phyloP scores from a whole-genome alignment of 208 protist species.

The Leishmania amazonensis region DNA sequence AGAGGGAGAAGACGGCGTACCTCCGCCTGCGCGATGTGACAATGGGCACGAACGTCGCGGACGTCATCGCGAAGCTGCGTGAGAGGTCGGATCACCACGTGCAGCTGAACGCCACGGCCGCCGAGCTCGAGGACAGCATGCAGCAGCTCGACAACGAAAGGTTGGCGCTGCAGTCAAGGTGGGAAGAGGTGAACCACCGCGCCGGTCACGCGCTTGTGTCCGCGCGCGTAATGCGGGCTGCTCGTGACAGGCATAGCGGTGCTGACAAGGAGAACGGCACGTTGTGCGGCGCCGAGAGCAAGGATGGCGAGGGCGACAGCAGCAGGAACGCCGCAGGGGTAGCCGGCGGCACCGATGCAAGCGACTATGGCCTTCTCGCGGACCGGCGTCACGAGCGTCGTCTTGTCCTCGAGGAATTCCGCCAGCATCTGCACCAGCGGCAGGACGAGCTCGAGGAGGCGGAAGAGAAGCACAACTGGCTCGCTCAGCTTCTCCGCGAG shows the following conservation, averaged over 20 bases:
- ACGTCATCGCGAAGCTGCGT: slow-evolving; percentile 90
- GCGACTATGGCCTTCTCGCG: slow-evolving; percentile 61
- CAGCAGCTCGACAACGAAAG: slow-evolving; percentile 58
- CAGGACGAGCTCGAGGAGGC: slow-evolving; percentile 61
- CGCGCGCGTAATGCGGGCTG: slow-evolving; percentile 35
- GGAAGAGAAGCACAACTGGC: slow-evolving; percentile 59
- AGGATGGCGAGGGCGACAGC: slow-evolving; percentile 12
- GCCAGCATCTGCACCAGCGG: slow-evolving; percentile 78
- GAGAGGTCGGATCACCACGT: slow-evolving; percentile 84
- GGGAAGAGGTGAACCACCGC: slow-evolving; percentile 81
- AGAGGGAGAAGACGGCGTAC: slow-evolving; percentile 87
- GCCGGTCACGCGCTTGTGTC: slow-evolving; percentile 50
- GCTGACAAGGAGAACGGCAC: neutral
- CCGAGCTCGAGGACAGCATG: slow-evolving; percentile 70
- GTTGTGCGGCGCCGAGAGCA: slow-evolving; percentile 5
- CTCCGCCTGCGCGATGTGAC: slow-evolving; percentile 93
- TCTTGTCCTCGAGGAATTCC: slow-evolving; percentile 90
- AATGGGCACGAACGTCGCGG: slow-evolving; percentile 68
- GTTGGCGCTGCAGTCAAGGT: slow-evolving; percentile 45
- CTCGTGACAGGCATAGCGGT: slow-evolving; percentile 29
- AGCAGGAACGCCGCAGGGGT: slow-evolving; percentile 1
- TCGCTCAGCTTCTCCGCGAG: slow-evolving; percentile 80
- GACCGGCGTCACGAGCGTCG: slow-evolving; percentile 52
- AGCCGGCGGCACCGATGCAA: slow-evolving; percentile 12
- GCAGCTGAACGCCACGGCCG: slow-evolving; percentile 64